A percentile compares a stretch with the other conserved stretches of the same genome.
phyloP scores from a whole-genome alignment of 768 basidiomycete species.

The Daedaleopsis nitida region DNA sequence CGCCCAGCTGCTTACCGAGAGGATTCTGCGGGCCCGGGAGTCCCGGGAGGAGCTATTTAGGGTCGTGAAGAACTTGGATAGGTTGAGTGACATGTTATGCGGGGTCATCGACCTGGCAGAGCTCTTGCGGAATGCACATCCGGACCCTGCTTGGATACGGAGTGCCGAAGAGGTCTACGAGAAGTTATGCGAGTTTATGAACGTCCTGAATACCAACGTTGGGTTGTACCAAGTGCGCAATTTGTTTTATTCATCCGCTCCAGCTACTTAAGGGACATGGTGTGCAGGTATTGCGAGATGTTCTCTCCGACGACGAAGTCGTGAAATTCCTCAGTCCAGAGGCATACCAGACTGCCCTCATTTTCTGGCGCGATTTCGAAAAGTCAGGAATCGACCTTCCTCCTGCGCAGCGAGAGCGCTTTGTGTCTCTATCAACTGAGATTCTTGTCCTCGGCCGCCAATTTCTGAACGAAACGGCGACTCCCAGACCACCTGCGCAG shows the following conservation, averaged over 20 bases:
- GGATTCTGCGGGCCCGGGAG: constrained; percentile 75
- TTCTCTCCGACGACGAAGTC: constrained; percentile 68
- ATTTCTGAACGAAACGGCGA: constrained; percentile 72
- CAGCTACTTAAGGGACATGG: constrained; percentile 1
- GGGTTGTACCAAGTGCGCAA: constrained; percentile 82
- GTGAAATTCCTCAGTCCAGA: constrained; percentile 69
- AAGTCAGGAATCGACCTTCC: constrained; percentile 94
- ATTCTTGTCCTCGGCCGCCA: constrained; percentile 85
- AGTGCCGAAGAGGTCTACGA: constrained; percentile 90
- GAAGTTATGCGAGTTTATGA: constrained; percentile 95
- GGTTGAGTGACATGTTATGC: constrained; percentile 94
- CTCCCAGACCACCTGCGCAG: constrained; percentile 63
- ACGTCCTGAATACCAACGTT: constrained; percentile 91
- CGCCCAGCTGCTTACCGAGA: constrained; percentile 79
- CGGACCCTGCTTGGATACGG: constrained; percentile 79
- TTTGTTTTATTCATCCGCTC: constrained; percentile 2
- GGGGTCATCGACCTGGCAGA: constrained; percentile 97
- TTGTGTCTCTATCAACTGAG: constrained; percentile 88
- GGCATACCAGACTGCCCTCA: constrained; percentile 84
- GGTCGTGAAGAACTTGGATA: constrained; percentile 95
- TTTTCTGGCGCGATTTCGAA: constrained; percentile 97
- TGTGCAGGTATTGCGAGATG: constrained; percentile 65
- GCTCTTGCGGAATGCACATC: constrained; percentile 90
- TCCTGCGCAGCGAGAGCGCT: constrained; percentile 70
- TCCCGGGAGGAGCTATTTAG: constrained; percentile 74